Evolutionary conservation across 306 rosid genomes (phyloP).

Genomic region (Dalbergia oliveri): DNA sequence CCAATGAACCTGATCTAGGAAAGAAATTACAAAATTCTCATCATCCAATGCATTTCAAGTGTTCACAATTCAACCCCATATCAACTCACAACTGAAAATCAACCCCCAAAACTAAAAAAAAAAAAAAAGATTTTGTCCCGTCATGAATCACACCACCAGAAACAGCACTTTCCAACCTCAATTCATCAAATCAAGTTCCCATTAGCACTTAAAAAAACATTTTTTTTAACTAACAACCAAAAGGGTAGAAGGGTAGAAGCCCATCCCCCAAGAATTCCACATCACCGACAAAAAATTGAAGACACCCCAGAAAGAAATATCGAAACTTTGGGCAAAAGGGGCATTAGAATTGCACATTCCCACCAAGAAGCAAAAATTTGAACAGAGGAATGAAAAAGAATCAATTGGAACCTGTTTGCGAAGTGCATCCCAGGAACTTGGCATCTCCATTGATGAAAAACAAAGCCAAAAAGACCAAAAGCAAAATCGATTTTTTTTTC

Average conservation of each 20-base stretch:
- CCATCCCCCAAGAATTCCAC: constrained; percentile 14
- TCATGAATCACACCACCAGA: too few relatives aligned
- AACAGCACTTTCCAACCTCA: background rate
- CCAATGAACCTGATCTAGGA: constrained; percentile 33
- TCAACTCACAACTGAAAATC: too few relatives aligned
- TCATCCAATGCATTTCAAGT: too few relatives aligned
- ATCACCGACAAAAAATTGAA: constrained; percentile 38
- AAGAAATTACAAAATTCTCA: background rate
- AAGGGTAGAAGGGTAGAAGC: constrained; percentile 13
- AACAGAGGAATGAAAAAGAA: background rate
- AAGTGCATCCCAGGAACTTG: constrained; percentile 95
- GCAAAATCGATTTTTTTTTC: background rate
- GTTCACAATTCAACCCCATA: too few relatives aligned
- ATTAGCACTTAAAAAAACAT: background rate
- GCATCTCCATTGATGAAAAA: constrained; percentile 70
- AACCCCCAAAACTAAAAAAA: too few relatives aligned
- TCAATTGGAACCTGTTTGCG: constrained; percentile 79
- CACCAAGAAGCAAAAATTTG: constrained; percentile 10
- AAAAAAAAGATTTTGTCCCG: too few relatives aligned
- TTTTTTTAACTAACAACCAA: constrained; percentile 11
- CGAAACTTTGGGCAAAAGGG: constrained; percentile 1
- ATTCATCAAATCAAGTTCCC: constrained; percentile 10
- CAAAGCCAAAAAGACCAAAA: background rate
- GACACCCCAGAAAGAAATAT: constrained; percentile 15
- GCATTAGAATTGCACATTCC: constrained; percentile 24